Percentiles rank a stretch among this genome's conserved stretches.
Conservation (phyloP, 352 stramenopile species). For the Pythium brassicae region DNA sequence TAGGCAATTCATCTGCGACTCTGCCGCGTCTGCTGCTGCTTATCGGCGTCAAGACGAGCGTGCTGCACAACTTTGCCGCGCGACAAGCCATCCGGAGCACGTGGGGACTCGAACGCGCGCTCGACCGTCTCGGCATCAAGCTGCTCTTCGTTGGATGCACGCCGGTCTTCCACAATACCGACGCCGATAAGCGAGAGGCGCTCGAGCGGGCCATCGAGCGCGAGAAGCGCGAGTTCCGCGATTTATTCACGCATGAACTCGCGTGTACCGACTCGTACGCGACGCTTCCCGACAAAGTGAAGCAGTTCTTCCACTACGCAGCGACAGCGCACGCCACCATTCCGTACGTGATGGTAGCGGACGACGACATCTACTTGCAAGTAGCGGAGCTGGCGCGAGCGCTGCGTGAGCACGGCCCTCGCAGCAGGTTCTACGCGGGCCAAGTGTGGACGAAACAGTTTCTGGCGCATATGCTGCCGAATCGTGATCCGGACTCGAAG, state of each 20-base stretch:
- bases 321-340: conserved; percentile 3
- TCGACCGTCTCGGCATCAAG: conserved; percentile 15
- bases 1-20: no score
- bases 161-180: conserved; percentile 5
- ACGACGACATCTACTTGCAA: conserved; percentile 54
- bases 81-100: conserved; percentile 39
- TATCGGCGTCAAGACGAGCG: conserved; percentile 46
- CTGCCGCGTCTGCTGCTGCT: conserved; percentile 17
- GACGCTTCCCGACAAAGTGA: conserved; percentile 28
- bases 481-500: conserved; percentile 17
- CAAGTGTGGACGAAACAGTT: conserved; percentile 37
- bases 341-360: conserved; percentile 49
- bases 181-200: conserved; percentile 4
- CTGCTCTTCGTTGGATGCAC: conserved; percentile 38
- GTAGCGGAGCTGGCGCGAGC: conserved; percentile 19
- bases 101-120: conserved; percentile 20
- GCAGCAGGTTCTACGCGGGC: conserved; percentile 19
- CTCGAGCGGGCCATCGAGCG: conserved; percentile 13
- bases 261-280: conserved; percentile 38
- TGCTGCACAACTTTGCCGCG: conserved; percentile 23
- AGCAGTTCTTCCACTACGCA: conserved; percentile 30
- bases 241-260: conserved; percentile 35
- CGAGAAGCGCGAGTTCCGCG: conserved; percentile 28
- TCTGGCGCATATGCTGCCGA: conserved; percentile 9
- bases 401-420: conserved; percentile 8